These are phyloP conservation scores for Trichosporon asahii DNA, from an alignment of 1,284 basidiomycete species.

Conservation along the genomic window DNA sequence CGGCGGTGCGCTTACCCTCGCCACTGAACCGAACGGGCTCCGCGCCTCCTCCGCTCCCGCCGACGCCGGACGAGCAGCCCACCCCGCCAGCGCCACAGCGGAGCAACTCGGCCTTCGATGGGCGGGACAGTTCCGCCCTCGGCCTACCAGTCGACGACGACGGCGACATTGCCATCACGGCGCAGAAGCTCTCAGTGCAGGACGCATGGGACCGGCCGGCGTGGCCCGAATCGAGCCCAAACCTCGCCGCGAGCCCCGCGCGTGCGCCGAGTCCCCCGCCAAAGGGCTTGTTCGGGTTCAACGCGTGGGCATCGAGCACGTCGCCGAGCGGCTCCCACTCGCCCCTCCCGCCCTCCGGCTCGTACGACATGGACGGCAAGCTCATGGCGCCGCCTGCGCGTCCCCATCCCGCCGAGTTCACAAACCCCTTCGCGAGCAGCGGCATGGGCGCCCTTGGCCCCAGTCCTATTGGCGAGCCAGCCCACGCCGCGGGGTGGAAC, in stretches of 20 bases:
- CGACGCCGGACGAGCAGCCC: neutral
- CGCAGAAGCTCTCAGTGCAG: conserved; percentile 21
- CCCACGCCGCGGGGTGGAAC: conserved; percentile 3
- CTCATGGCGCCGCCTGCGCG: conserved; percentile 44
- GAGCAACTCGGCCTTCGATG: conserved; percentile 10
- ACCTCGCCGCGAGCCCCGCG: neutral
- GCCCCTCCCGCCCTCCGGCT: conserved; percentile 12
- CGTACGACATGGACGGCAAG: conserved; percentile 17
- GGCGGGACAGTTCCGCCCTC: neutral
- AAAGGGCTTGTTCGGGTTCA: conserved; percentile 32
- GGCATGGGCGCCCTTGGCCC: neutral
- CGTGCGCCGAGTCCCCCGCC: neutral
- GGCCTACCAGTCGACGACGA: conserved; percentile 29
- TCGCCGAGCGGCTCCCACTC: conserved; percentile 14
- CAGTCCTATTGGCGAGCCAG: conserved; percentile 1
- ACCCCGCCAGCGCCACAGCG: conserved; percentile 13
- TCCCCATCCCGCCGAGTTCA: conserved; percentile 44
- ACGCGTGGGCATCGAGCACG: conserved; percentile 34
- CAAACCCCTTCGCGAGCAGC: conserved; percentile 17
- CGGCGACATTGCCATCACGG: conserved; percentile 34
- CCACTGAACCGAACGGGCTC: conserved; percentile 25
- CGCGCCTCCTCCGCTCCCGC: conserved; percentile 24
- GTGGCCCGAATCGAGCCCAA: conserved; percentile 6
- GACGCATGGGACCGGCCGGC: conserved; percentile 32
- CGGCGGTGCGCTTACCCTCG: conserved; percentile 1